Conservation (phyloP, 495 filamentous ascomycete species). For the Penicillium riverlandense region DNA sequence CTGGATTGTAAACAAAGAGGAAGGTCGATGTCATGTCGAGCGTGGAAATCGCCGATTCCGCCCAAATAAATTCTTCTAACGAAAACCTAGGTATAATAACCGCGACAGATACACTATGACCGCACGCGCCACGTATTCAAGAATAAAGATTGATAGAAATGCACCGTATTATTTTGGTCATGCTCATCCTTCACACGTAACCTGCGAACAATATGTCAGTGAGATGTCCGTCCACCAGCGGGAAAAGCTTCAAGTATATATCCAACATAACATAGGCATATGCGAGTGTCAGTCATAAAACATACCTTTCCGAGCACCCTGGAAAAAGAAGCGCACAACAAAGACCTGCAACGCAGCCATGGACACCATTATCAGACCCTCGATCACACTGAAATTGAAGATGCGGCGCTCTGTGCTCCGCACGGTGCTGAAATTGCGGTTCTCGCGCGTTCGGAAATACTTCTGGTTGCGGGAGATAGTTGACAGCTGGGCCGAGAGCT, state of each 20-base stretch:
- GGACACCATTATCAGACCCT: conserved; percentile 82
- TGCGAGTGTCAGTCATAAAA: conserved; percentile 1
- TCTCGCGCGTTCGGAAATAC: conserved; percentile 98
- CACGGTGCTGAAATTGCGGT: conserved; percentile 97
- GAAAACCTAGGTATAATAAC: too few species aligned
- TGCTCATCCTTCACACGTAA: conserved; percentile 1
- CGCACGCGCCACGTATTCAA: conserved; percentile 9
- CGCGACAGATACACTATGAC: conserved; percentile 3
- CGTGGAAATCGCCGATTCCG: neutral
- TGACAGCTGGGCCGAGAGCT: conserved; percentile 88
- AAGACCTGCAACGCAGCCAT: conserved; percentile 99
- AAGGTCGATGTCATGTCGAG: conserved; percentile 5
- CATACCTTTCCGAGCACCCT: conserved; percentile 71
- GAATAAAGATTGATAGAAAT: neutral
- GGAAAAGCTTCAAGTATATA: too few species aligned
- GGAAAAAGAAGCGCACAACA: conserved; percentile 97
- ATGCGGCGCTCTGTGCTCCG: conserved; percentile 91
- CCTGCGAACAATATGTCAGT: neutral
- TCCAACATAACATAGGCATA: too few species aligned
- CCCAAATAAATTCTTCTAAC: too few species aligned
- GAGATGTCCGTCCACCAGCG: neutral
- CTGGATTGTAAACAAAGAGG: too few species aligned
- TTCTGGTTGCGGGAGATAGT: conserved; percentile 97
- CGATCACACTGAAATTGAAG: conserved; percentile 94
- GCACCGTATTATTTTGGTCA: neutral